A percentile compares a stretch with the other conserved stretches of the same genome.
These are phyloP conservation scores for Sarocladium kiliense DNA, from an alignment of 2,329 filamentous ascomycete genomes.

Conservation along the genomic window DNA sequence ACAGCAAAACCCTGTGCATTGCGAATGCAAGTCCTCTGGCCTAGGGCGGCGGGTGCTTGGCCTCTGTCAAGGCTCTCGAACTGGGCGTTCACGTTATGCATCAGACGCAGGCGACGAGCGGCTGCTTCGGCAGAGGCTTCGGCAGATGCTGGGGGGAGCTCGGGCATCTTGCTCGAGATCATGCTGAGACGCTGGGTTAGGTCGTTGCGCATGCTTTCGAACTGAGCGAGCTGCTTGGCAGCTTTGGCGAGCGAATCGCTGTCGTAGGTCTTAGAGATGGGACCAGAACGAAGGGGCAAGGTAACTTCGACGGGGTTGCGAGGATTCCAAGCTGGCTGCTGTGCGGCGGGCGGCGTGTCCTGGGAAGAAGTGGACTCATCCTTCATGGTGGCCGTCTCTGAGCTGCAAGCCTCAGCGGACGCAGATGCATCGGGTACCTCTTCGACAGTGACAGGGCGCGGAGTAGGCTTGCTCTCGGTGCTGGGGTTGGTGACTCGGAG, in stretches of 20 bases:
- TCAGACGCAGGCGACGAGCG: background rate
- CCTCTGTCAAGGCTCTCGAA: background rate
- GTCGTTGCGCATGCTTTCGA: slow-evolving; percentile 18
- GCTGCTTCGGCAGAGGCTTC: background rate
- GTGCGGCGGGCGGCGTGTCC: background rate
- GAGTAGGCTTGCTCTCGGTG: slow-evolving; percentile 13
- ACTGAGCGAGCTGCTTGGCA: slow-evolving; percentile 18
- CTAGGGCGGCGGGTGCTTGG: no score
- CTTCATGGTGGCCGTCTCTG: slow-evolving; percentile 11
- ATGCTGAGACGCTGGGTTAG: background rate
- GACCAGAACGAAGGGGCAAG: slow-evolving; percentile 19
- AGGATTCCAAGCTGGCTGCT: slow-evolving; percentile 9
- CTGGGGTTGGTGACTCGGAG: slow-evolving; percentile 53
- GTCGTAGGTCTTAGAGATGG: slow-evolving; percentile 22
- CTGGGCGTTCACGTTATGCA: background rate
- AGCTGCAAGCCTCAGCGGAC: slow-evolving; percentile 12
- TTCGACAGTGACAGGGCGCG: slow-evolving; percentile 44
- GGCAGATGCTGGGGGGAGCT: background rate
- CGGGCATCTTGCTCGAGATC: background rate
- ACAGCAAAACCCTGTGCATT: slow-evolving; percentile 58
- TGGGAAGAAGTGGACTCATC: background rate
- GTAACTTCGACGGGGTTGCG: slow-evolving; percentile 15
- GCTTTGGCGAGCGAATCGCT: slow-evolving; percentile 21
- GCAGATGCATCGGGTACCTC: slow-evolving; percentile 37
- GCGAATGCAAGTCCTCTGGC: background rate